Conservation (phyloP, 2,329 filamentous ascomycete species). For the Colletotrichum truncatum region DNA sequence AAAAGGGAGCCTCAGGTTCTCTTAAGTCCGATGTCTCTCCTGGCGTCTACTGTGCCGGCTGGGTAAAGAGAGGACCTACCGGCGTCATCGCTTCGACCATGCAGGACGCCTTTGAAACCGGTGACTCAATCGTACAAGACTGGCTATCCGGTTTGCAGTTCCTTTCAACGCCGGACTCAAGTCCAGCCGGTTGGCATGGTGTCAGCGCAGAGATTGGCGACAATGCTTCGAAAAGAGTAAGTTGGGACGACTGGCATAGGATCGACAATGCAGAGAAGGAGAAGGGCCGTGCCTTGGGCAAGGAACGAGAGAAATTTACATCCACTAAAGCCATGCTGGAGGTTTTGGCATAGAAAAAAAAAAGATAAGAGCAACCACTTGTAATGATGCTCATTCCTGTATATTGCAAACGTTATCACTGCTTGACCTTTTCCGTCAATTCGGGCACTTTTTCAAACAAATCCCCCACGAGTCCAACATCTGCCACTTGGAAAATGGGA, state of each 20-base stretch:
- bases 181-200: conserved; percentile 76
- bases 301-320: conserved; percentile 79
- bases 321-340: conserved; percentile 65
- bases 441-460: conserved; percentile 96
- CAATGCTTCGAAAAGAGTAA: conserved; percentile 68
- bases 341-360: conserved; percentile 50
- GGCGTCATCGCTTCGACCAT: conserved; percentile 97
- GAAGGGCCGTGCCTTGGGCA: conserved; percentile 73
- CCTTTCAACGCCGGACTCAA: conserved; percentile 35
- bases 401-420: conserved; percentile 4
- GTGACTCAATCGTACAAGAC: conserved; percentile 83
- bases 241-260: conserved; percentile 84
- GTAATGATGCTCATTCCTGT: background rate
- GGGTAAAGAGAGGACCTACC: conserved; percentile 94
- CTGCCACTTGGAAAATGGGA: conserved; percentile 97
- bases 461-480: conserved; percentile 95
- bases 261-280: conserved; percentile 84
- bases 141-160: conserved; percentile 63
- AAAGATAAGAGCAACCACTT: conserved; percentile 36
- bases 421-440: conserved; percentile 92
- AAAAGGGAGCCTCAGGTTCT: conserved; percentile 39
- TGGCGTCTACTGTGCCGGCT: conserved; percentile 91
- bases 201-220: conserved; percentile 68
- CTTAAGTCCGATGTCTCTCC: conserved; percentile 59
- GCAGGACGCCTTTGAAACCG: conserved; percentile 91